Base-by-base conservation (phyloP, 306 rosid genomes). In the Datisca glomerata region DNA sequence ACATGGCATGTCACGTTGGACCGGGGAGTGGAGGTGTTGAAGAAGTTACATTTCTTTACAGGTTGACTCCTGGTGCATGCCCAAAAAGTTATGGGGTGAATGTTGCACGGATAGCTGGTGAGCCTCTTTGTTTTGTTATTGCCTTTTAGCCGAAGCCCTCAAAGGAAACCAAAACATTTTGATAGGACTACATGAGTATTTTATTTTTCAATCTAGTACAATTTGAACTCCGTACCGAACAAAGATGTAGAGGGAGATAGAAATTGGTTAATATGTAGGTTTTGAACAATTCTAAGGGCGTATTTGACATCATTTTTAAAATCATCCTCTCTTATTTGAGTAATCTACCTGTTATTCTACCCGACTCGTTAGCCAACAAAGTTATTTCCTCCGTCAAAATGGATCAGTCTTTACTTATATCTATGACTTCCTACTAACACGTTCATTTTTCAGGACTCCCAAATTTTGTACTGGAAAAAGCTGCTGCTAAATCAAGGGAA, bases 61-160 rank as follows among this genome's bases (percentile, higher is more conserved):
- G 79, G 70, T 54, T 84, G 68, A 80, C 74, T 8, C 55, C 58
- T 2, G 96, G 96, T 65, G 80, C 93, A 25, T 91, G 98, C 63
- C 98, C 98, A 45, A 91, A 80, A 73, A 84, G 98, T 75, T 91
- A 84, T 73, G 98, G 93, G 38, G 93, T 84, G 55, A 84, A 84
- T 45, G 83, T 91, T 59, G 94, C 98, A 14, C 86, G 85, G 43
- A 49, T 91, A 73, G 98, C 98, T 47, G 93, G 94, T 84, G 1
- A 31, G 36, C 12, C n/a, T 14, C 36, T 29, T n/a, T n/a, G n/a
- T 24, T 55, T 34, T 53, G 5, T 41, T 40, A 13, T 21, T 36
- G 34, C 10, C 36, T 28, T 27, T 17, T 34, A 16, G 0, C 16
- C 28, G 21, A 20, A 31, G 13, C 36, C 9, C n/a, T 5, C 36